Conservation (phyloP, 345 rosid species). For the Linum usitatissimum region DNA sequence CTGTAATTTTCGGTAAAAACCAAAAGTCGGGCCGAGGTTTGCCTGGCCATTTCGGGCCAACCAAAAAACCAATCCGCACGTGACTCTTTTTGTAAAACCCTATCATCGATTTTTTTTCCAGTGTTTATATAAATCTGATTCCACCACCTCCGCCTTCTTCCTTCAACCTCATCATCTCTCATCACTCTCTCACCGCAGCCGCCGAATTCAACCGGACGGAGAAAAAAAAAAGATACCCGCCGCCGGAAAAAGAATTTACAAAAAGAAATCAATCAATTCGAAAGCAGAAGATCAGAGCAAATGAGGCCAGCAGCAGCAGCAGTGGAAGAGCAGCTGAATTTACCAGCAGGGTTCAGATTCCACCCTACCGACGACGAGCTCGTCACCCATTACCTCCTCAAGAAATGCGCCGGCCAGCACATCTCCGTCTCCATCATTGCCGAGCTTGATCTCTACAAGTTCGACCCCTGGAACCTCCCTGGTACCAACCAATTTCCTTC, state of each 20-base stretch:
- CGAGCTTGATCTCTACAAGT: constrained; percentile 77
- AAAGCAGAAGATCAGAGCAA: neutral
- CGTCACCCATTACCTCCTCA: constrained; percentile 58
- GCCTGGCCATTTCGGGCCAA: neutral
- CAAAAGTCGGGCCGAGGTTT: no score
- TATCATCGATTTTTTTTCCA: neutral
- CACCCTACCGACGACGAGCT: constrained; percentile 93
- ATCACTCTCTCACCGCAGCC: neutral
- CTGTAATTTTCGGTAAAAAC: neutral
- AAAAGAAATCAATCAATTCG: neutral
- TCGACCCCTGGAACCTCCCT: constrained; percentile 89
- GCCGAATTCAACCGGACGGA: neutral
- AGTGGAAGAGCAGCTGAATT: constrained; percentile 26
- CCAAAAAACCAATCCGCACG: neutral
- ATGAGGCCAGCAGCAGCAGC: constrained; percentile 31
- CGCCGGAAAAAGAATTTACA: neutral
- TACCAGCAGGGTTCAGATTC: constrained; percentile 89
- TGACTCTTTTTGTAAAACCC: neutral
- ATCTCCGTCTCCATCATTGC: constrained; percentile 63
- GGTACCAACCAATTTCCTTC: constrained; percentile 26
- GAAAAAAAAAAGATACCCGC: neutral
- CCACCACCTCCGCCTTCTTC: neutral
- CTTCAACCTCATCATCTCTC: neutral
- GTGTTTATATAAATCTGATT: neutral
- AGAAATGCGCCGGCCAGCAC: constrained; percentile 50